phyloP scores from a whole-genome alignment of 2,329 filamentous ascomycete species.

The Clonostachys sp. region DNA sequence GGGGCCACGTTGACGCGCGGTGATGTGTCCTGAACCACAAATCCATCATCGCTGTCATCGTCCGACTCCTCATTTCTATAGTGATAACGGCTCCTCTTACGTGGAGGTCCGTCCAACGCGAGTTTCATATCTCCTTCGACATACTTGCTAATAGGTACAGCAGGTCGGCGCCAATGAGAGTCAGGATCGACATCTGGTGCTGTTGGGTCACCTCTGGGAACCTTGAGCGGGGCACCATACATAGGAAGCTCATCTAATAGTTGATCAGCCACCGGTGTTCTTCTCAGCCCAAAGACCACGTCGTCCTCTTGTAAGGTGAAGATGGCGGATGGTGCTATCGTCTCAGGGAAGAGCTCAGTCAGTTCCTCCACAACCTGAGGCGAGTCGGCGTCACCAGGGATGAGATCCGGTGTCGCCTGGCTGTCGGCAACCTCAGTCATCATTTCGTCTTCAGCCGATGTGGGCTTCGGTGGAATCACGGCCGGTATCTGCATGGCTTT shows the following conservation, averaged over 20 bases:
- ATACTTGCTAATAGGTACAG: constrained; percentile 82
- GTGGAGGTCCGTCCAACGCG: constrained; percentile 57
- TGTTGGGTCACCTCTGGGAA: constrained; percentile 52
- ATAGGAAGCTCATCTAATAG: constrained; percentile 78
- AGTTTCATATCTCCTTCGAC: constrained; percentile 77
- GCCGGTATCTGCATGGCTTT: constrained; percentile 64
- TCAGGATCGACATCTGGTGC: constrained; percentile 61
- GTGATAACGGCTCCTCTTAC: constrained; percentile 77
- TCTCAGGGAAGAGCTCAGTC: constrained; percentile 34
- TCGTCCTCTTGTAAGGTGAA: constrained; percentile 81
- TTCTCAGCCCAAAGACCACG: constrained; percentile 72
- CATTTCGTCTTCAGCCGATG: constrained; percentile 18
- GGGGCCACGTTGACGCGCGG: constrained; percentile 51
- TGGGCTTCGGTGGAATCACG: constrained; percentile 36
- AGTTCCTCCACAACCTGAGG: constrained; percentile 36
- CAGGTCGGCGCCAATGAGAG: constrained; percentile 68
- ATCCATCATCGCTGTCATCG: constrained; percentile 50
- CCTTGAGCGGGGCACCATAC: constrained; percentile 61
- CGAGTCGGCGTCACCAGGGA: constrained; percentile 58
- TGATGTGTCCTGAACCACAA: constrained; percentile 31
- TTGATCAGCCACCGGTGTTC: constrained; percentile 70
- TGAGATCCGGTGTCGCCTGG: constrained; percentile 62
- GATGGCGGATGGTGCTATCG: constrained; percentile 68
- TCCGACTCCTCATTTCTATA: constrained; percentile 71
- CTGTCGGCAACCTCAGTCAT: constrained; percentile 27